Base-by-base conservation (phyloP, 495 filamentous ascomycete species). In the Penicillium bovifimosum region DNA sequence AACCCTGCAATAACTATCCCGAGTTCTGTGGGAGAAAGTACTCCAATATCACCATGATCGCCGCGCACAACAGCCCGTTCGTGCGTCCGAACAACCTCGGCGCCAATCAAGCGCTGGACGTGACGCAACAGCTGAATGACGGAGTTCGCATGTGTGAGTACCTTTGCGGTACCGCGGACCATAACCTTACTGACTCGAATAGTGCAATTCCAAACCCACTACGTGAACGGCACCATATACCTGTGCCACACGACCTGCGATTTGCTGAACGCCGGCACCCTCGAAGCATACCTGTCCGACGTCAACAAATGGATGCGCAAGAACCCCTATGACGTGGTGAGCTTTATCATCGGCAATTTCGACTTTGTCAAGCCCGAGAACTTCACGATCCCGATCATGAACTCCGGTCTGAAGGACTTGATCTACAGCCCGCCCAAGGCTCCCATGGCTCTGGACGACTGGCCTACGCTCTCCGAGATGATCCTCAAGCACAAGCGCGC, bases 291-390 rank as follows among this genome's bases (percentile, higher is more conserved):
- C 70, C 81, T 97, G 32, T 72, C 68, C 1, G 73, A 69, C 8
- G 86, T 97, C 18, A 75, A 75, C 44, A 59, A 68, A 40, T 97
- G 92, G 92, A 80, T 97, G 14, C 70, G 72, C 6, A 62, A 65
- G 1, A 83, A 97, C 59, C 90, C 89, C 0, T 93, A 89, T 66
- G 91, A 97, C 55, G 86, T 96, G 5, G 81, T 97, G n/a, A 96
- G 91, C 5, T 81, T 96, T 46, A 72, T 97, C 7, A 79, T 97
- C 41, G 89, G 86, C 13, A 97, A 97, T 67, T 83, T 78, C 53
- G 89, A 93, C 71, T 85, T 73, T 46, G 75, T 82, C 14, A 61
- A 70, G 14, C 81, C 88, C 13, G 70, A 63, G 13, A 79, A 82
- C 46, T 91, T 81, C 64, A 79, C 68, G 13, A 66, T 57, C 1